Evolutionary conservation across 1,284 basidiomycete genomes (phyloP), one percentile per base, ranked within the genome.

Genomic region (Tranzscheliella williamsii): DNA sequence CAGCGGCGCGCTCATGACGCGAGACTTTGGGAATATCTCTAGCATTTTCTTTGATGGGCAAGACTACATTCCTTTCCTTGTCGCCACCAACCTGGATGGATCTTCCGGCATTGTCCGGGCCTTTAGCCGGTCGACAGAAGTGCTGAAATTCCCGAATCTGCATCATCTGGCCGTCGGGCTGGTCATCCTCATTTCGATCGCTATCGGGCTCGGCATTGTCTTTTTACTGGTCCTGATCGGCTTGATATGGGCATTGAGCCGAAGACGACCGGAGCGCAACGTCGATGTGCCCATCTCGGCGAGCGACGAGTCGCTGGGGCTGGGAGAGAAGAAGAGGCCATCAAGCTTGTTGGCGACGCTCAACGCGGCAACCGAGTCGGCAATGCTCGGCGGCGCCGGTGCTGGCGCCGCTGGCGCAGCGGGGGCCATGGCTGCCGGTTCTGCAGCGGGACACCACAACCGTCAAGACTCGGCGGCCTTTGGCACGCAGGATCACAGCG

Each of bases 121-220:
- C 15, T 80, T 97, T 20, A 64, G 35, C 30, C 65, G 91, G 86
- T 76, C 89, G 87, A 83, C 84, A 35, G 70, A 73, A 30, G 63
- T 70, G 47, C 57, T 73, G 33, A 54, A 47, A n/a, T 73, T 72
- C 55, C 55, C 67, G 20, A 72, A 72, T 42, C 43, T 70, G 38
- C 67, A 64, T 33, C 64, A 50, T 12, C 49, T 96, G 41, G 90
- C 91, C 1, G 85, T 86, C 20, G 95, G 93, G 2, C 84, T 97
- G 29, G 91, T 98, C 45, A 96, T 98, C 57, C 84, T 97, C 30
- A 93, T 98, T 67, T 94, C 91, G 4, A 96, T 98, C 67, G 94
- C 93, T 23, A 95, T 97, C 60, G 87, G 90, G 4, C 91, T 93
- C 9, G 94, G 92, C 21, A 85, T 97, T 20, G 90, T 98, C 42